Evolutionary conservation across 2,329 filamentous ascomycete species (phyloP), one percentile per base, ranked within the genome.

Genomic region (Phialophora chinensis): DNA sequence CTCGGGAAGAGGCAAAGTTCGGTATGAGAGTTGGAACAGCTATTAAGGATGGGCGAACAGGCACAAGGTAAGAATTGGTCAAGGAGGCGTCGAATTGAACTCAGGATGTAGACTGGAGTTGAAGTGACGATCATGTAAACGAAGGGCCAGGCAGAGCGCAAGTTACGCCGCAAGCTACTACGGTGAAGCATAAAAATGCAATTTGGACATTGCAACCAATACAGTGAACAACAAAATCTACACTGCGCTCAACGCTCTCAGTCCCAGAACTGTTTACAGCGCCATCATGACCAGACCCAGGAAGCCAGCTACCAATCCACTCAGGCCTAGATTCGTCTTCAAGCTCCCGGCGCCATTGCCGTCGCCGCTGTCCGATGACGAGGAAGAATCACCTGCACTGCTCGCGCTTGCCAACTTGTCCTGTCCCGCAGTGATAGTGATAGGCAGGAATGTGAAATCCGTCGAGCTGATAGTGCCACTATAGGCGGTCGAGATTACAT

Each of bases 391-490:
- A 56, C 35, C 35, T 42, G 55, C 38, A 44, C 55, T 44, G 20
- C 33, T 44, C 17, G 33, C 20, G 33, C 17, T 20, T 14, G 60
- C 25, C 11, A 54, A 27, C 35, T 38, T 42, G n/a, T 52, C 60
- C 33, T 62, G 60, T 42, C 60, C 60, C 33, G 44, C 60, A 38
- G 60, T 62, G 49, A 62, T 38, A 4, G 60, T 62, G 17, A 62
- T 23, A 25, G 60, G 47, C 33, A 53, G 17, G 27, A 17, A 38
- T 25, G 47, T 53, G 31, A 62, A 53, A 27, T 62, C 60, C 31
- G 60, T 53, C 17, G 60, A 53, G 29, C 25, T 54, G 14, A 62
- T 17, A 7, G 60, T 62, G 8, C 23, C 60, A 25, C 25, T 53
- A 27, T 50, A 35, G 27, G 14, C 25, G 2, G 44, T 53, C 31